A percentile compares a stretch with the other conserved stretches of the same genome.
Evolutionary conservation across 495 filamentous ascomycete species (phyloP).

Genomic region (Lasiosphaeria ovina): DNA sequence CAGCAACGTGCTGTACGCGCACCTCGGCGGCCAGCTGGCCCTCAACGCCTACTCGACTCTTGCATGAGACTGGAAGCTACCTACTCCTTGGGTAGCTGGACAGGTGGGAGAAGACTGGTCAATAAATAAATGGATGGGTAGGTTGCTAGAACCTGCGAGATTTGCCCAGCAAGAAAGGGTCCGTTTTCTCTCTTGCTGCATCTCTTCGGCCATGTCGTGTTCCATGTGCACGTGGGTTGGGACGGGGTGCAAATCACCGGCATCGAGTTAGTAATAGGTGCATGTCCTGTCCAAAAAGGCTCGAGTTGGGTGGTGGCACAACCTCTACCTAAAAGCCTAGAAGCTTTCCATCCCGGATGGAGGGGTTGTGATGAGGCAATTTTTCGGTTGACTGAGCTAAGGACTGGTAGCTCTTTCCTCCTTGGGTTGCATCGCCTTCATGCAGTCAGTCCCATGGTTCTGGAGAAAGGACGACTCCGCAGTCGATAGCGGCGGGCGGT

Average conservation of each 20-base stretch:
- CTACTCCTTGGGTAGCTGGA: background rate
- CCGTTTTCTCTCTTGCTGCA: no score
- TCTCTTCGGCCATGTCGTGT: no score
- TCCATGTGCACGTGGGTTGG: no score
- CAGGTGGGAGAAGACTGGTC: no score
- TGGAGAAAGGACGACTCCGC: background rate
- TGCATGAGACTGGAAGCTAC: slow-evolving; percentile 5
- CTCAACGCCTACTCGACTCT: slow-evolving; percentile 53
- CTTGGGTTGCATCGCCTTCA: background rate
- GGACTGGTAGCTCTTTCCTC: slow-evolving; percentile 2
- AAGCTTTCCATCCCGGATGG: background rate
- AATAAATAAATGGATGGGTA: no score
- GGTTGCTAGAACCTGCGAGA: no score
- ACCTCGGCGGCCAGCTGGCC: slow-evolving; percentile 62
- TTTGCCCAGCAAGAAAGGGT: no score
- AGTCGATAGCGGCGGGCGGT: background rate
- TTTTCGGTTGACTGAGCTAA: slow-evolving; percentile 21
- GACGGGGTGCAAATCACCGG: no score
- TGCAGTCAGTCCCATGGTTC: slow-evolving; percentile 2
- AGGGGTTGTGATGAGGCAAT: slow-evolving; percentile 15
- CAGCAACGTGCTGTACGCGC: slow-evolving; percentile 61
- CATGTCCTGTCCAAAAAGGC: no score
- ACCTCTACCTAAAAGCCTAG: no score
- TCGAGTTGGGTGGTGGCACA: no score
- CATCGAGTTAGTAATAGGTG: no score